Conservation (phyloP, 2,329 filamentous ascomycete species). For the Aureobasidium subglaciale region DNA sequence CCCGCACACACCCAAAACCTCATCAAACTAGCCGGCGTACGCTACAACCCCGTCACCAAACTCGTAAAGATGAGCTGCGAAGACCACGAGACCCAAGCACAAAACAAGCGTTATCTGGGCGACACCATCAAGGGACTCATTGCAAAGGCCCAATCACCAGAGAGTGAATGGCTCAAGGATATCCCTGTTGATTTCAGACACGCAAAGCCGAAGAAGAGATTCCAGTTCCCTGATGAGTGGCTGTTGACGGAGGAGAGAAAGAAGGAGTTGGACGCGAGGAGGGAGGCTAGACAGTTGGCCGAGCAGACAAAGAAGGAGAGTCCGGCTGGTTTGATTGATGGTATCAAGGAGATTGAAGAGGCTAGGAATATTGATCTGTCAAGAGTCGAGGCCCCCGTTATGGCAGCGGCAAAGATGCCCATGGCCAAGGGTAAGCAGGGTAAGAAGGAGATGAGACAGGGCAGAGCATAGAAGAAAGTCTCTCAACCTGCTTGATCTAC, state of each 20-base stretch:
- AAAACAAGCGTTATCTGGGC: constrained; percentile 93
- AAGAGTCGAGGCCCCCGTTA: constrained; percentile 24
- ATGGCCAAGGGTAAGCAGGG: constrained; percentile 27
- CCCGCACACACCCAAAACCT: constrained; percentile 68
- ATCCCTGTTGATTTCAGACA: constrained; percentile 85
- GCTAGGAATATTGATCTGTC: constrained; percentile 20
- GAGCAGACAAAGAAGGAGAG: constrained; percentile 49
- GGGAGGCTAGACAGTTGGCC: constrained; percentile 44
- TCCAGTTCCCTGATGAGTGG: constrained; percentile 77
- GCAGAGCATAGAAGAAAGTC: background rate
- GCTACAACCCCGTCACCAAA: constrained; percentile 80
- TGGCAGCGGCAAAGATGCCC: constrained; percentile 25
- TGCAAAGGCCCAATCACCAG: constrained; percentile 61
- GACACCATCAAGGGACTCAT: constrained; percentile 70
- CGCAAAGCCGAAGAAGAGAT: constrained; percentile 60
- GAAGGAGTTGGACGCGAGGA: constrained; percentile 55
- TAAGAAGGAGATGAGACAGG: constrained; percentile 18
- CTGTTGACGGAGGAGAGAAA: constrained; percentile 64
- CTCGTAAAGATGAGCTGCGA: constrained; percentile 87
- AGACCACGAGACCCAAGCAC: constrained; percentile 71
- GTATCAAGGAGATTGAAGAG: constrained; percentile 17
- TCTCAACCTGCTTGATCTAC: background rate
- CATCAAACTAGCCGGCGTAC: constrained; percentile 74
- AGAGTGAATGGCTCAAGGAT: constrained; percentile 76
- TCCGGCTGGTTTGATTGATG: constrained; percentile 13